Evolutionary conservation across 352 stramenopile species (phyloP), one percentile per base, ranked within the genome.

Genomic region (Plasmopara viticola): DNA sequence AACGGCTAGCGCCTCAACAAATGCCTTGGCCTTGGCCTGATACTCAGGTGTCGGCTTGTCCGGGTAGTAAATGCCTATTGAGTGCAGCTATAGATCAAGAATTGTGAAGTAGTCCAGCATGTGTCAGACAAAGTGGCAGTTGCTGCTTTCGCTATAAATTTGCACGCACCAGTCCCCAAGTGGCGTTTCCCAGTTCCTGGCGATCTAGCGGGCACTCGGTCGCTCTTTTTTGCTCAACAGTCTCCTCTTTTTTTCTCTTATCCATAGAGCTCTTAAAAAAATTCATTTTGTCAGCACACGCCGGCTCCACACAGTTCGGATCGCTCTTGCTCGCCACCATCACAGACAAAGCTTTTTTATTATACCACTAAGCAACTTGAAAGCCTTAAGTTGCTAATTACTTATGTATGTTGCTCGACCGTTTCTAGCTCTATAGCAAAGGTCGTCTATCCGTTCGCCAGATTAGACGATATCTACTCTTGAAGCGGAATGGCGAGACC

Each of bases 11-110:
- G 89, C 78, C 39, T 90, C 65, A 17, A 99, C 71, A 54, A 99
- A 97, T 17, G 78, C 79, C 39, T 65, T 85, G 48, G 96, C 90
- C 47, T 91, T 87, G 30, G 81, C 40, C 64, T 98, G 77, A 59
- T 98, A 90, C 48, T 97, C 79, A 7, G 60, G 46, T 0, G 86
- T 90, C 34, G 96, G 96, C 48, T 94, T 87, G 14, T 98, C 92
- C 1, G 96, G 95, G 78, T 98, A 99, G 78, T 98, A 98, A 35
- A 96, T 93, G 12, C 94, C 93, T 74, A 94, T 97, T 10, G 88
- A 96, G 58, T 97, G 90, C 38, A 97, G 68, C 84, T 96, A 53
- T 5, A 66, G 29, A 18, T 7, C 47, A 48, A 25, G 3, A 9
- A 25, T 9, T 33, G 20, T 25, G 3, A 25, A 25, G 20, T 25